A percentile compares a stretch with the other conserved stretches of the same genome.
These are phyloP conservation scores for Eleusine coracana DNA, from an alignment of 176 grass and related monocot species.

Conservation along the genomic window DNA sequence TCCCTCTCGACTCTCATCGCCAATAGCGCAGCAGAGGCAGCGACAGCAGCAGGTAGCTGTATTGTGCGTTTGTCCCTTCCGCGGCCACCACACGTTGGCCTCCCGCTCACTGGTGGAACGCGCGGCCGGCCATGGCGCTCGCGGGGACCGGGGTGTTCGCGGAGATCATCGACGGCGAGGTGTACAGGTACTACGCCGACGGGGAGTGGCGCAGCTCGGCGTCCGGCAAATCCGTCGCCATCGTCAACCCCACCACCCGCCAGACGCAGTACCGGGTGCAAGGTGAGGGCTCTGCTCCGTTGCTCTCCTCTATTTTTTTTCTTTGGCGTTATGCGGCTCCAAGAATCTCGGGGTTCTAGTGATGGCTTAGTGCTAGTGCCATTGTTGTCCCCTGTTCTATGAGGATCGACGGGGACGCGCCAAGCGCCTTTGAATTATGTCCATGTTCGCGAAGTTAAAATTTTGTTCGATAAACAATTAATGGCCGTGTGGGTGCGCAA, in stretches of 20 bases:
- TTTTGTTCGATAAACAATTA: constrained; percentile 29
- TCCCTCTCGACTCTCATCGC: constrained; percentile 30
- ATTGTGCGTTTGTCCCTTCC: not conserved
- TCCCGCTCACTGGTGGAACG: not conserved
- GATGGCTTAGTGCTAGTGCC: not conserved
- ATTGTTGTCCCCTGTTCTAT: not conserved
- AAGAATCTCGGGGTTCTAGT: constrained; percentile 13
- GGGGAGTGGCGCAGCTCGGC: constrained; percentile 77
- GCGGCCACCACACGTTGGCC: not conserved
- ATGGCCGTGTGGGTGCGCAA: not conserved
- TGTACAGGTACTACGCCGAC: constrained; percentile 91
- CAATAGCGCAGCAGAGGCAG: not conserved
- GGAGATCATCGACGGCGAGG: constrained; percentile 76
- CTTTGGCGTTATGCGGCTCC: not conserved
- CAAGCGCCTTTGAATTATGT: not conserved
- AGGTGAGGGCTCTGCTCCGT: constrained; percentile 44
- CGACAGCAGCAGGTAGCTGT: not conserved
- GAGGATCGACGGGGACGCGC: constrained; percentile 6
- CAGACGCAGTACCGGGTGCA: constrained; percentile 85
- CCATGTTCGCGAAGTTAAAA: constrained; percentile 39
- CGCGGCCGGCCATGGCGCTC: constrained; percentile 34
- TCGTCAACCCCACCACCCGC: constrained; percentile 93
- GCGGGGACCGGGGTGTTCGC: constrained; percentile 66
- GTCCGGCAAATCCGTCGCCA: constrained; percentile 89
- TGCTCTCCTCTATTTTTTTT: not conserved